phyloP scores from a whole-genome alignment of 768 basidiomycete species.

The Podaxis mareebaensis region DNA sequence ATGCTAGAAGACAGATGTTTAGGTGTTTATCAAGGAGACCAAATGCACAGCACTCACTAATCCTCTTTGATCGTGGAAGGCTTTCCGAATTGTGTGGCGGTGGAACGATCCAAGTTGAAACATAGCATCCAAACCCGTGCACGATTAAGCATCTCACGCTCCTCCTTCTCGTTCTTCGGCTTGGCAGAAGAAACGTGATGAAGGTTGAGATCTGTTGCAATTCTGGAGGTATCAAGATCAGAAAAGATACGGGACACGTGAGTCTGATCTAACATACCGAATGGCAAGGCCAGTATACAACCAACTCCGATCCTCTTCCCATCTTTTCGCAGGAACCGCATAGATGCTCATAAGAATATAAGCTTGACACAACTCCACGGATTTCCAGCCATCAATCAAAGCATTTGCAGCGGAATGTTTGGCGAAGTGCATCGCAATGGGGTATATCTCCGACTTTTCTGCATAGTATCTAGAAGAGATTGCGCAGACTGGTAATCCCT shows the following conservation, averaged over 20 bases:
- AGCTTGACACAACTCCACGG: conserved; percentile 88
- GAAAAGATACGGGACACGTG: background rate
- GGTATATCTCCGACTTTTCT: conserved; percentile 82
- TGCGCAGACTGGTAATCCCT: conserved; percentile 65
- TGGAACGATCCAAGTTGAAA: conserved; percentile 85
- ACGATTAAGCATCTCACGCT: conserved; percentile 82
- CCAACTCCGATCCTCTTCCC: conserved; percentile 93
- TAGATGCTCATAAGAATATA: conserved; percentile 88
- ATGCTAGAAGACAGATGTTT: conserved; percentile 38
- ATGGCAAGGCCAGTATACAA: conserved; percentile 86
- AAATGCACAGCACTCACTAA: conserved; percentile 44
- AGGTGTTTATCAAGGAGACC: background rate
- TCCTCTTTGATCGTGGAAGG: conserved; percentile 88
- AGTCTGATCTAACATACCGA: conserved; percentile 42
- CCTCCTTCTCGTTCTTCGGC: conserved; percentile 71
- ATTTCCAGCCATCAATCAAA: conserved; percentile 79
- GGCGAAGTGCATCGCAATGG: conserved; percentile 88
- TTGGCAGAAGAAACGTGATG: conserved; percentile 65
- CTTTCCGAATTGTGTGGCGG: conserved; percentile 87
- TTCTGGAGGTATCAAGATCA: conserved; percentile 37
- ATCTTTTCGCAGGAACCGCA: conserved; percentile 74
- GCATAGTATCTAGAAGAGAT: conserved; percentile 80
- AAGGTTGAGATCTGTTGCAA: conserved; percentile 88
- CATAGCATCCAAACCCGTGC: conserved; percentile 90
- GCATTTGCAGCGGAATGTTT: conserved; percentile 81